Conservation (phyloP, 169 alveolate species). For the Hammondia hammondi region DNA sequence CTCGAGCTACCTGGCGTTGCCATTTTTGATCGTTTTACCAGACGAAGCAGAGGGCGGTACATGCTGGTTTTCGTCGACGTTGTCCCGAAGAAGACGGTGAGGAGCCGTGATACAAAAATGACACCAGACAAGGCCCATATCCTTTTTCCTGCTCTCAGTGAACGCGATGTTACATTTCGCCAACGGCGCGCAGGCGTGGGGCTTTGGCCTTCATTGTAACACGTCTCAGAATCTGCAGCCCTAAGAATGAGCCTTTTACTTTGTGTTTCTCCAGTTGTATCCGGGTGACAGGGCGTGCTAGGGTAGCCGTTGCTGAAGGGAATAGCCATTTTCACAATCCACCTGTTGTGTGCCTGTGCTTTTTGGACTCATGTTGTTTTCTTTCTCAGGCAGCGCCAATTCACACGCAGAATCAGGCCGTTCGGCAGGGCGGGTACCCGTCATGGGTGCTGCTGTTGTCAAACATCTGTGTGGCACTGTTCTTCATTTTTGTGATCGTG, state of each 20-base stretch:
- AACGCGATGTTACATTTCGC: too few species aligned
- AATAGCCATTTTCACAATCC: too few species aligned
- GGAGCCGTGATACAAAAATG: background rate
- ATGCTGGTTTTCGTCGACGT: slow-evolving; percentile 54
- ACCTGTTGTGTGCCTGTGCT: background rate
- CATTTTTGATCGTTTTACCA: slow-evolving; percentile 53
- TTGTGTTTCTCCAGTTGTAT: too few species aligned
- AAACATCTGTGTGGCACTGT: slow-evolving; percentile 56
- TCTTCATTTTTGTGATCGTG: slow-evolving; percentile 59
- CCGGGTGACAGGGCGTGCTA: too few species aligned
- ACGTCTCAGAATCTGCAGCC: too few species aligned
- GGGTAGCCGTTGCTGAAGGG: too few species aligned
- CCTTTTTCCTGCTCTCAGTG: too few species aligned
- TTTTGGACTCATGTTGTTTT: background rate
- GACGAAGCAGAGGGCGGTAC: slow-evolving; percentile 61
- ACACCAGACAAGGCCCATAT: too few species aligned
- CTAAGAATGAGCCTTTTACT: too few species aligned
- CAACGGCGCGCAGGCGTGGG: too few species aligned
- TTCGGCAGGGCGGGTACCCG: slow-evolving; percentile 60
- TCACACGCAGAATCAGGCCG: background rate
- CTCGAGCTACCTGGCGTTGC: slow-evolving; percentile 63
- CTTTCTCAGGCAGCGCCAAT: slow-evolving; percentile 35
- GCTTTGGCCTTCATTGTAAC: too few species aligned
- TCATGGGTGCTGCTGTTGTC: slow-evolving; percentile 67
- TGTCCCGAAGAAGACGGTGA: slow-evolving; percentile 55